These are phyloP conservation scores for Nothophoma quercina DNA, from an alignment of 2,329 filamentous ascomycete species.

Conservation along the genomic window DNA sequence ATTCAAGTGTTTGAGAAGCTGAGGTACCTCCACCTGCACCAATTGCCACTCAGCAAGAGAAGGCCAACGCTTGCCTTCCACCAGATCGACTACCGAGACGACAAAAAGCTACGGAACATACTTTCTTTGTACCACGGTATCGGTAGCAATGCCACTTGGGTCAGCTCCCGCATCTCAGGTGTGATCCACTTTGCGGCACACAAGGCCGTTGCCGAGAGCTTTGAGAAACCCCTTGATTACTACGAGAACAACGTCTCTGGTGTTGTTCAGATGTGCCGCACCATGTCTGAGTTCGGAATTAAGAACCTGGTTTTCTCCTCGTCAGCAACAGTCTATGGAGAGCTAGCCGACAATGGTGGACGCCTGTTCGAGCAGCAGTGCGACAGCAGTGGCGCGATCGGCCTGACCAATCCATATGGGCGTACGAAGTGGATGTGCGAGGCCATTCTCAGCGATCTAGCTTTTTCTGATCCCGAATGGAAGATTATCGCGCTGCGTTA, in stretches of 20 bases:
- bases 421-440: constrained; percentile 70
- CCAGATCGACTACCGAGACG: neutral
- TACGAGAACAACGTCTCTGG: neutral
- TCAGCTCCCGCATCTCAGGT: neutral
- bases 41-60: neutral
- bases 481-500: constrained; percentile 64
- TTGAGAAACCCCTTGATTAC: neutral
- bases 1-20: neutral
- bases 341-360: neutral
- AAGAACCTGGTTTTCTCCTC: neutral
- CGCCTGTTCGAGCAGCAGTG: no score
- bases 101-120: neutral
- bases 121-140: neutral
- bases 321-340: neutral
- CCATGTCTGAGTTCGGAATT: neutral
- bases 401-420: constrained; percentile 64
- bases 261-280: neutral
- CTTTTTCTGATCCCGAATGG: constrained; percentile 64
- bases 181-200: neutral
- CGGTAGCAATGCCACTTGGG: neutral
- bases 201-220: neutral
- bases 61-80: neutral
- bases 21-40: constrained; percentile 39
- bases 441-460: constrained; percentile 68
- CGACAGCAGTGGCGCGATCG: neutral